Evolutionary conservation across 2,329 filamentous ascomycete genomes (phyloP), one percentile per base, ranked within the genome.

Genomic region (Elsinoe arachidis): DNA sequence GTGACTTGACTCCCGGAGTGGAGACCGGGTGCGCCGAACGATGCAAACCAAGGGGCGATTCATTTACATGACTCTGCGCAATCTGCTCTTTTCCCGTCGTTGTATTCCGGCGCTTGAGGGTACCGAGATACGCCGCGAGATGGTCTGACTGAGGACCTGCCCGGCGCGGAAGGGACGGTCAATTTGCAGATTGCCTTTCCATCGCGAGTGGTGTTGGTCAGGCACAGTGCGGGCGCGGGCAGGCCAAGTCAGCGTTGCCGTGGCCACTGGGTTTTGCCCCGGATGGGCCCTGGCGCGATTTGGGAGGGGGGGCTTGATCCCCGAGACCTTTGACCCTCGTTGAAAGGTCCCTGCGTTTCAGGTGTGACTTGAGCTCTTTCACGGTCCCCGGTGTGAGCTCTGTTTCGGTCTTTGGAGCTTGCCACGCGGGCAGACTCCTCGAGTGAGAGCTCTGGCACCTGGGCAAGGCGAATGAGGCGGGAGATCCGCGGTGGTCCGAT

Each of bases 61-160:
- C 49, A 53, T 53, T 17, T 38, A 53, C 49, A 53, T 53, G 49
- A 53, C 49, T 53, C 49, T 53, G 38, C 17, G 14, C 12, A 14
- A 26, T 26, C 23, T 26, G 23, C 23, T 26, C 23, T 26, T 26
- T 26, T 26, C 23, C 26, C 26, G 26, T 30, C 7, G 26, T 30
- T 30, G 26, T 30, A 7, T 30, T 30, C 26, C 26, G 26, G 26
- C 26, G 26, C 26, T 9, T 30, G 26, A 2, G 4, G 2, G 11
- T 21, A 23, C 34, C 49, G 17, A 39, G 10, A 23, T 21, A 14
- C 11, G 4, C 34, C 9, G 26, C 4, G 26, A 30, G 26, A 30
- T 30, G 7, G 5, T 30, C 26, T 7, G 26, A 30, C 9, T 2
- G 26, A 30, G 26, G 26, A 30, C 26, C 26, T 30, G 26, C 26